Evolutionary conservation across 2,329 filamentous ascomycete genomes (phyloP).

Genomic region (Fusarium foetens): DNA sequence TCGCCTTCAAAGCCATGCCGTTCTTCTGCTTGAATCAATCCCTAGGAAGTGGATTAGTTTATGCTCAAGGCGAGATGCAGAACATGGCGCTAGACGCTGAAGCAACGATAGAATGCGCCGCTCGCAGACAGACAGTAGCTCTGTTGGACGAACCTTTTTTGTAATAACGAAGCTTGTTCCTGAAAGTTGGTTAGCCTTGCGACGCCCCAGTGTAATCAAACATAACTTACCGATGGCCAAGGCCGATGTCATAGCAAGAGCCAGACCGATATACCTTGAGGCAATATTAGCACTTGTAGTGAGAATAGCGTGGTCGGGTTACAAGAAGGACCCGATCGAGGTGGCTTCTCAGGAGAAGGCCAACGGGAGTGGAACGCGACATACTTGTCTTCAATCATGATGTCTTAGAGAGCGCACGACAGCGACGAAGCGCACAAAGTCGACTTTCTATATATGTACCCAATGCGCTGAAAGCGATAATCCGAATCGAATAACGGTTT

Average conservation of each 20-base stretch:
- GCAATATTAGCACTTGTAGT: slow-evolving; percentile 28
- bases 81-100: not conserved
- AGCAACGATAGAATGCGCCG: not conserved
- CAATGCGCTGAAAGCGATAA: slow-evolving; percentile 25
- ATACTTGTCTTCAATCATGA: slow-evolving; percentile 55
- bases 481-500: not conserved
- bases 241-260: slow-evolving; percentile 78
- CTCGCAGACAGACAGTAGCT: not conserved
- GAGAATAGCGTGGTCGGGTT: not conserved
- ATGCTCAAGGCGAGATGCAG: not conserved
- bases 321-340: slow-evolving; percentile 6
- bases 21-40: slow-evolving; percentile 89
- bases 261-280: slow-evolving; percentile 78
- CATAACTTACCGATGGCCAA: slow-evolving; percentile 75
- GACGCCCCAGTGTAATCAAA: not conserved
- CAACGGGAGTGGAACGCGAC: slow-evolving; percentile 29
- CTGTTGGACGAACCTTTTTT: slow-evolving; percentile 77
- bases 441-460: not conserved
- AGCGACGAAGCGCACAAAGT: slow-evolving; percentile 31
- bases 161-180: slow-evolving; percentile 98
- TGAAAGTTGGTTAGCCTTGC: slow-evolving; percentile 51
- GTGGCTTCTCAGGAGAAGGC: slow-evolving; percentile 9
- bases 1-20: slow-evolving; percentile 96
- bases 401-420: slow-evolving; percentile 32
- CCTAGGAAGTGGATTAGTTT: slow-evolving; percentile 59